Base-by-base conservation (phyloP, 1,284 basidiomycete species). In the Malassezia pachydermatis region DNA sequence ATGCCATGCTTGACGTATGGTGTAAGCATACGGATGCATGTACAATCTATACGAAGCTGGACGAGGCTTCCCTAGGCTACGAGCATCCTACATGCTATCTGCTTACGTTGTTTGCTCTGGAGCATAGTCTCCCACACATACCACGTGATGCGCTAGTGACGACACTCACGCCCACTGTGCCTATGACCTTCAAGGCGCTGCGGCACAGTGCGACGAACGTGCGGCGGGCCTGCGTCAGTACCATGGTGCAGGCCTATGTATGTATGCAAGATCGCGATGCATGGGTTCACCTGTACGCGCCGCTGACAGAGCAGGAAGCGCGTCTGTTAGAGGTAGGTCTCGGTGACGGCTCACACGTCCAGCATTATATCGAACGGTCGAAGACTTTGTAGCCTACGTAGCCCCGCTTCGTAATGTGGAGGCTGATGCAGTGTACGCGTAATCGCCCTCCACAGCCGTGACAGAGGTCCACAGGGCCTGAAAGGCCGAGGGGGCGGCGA, bases 1-100 rank as follows among this genome's bases (percentile, higher is more conserved):
- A 32, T 11, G 38, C 44, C 17, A 46, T 52, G 40, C 17, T 52
- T 5, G 27, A 41, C 17, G 25, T 32, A 19, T 52, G 50, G 50
- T n/a, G 23, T 24, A 10, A 0, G 25, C 40, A 32, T 2, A 8
- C 40, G 11, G n/a, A 32, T n/a, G n/a, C 29, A 30, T 19, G 34
- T n/a, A n/a, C n/a, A n/a, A n/a, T n/a, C n/a, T n/a, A n/a, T n/a
- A n/a, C n/a, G n/a, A n/a, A n/a, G n/a, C n/a, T n/a, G n/a, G n/a
- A n/a, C n/a, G n/a, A n/a, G n/a, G n/a, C n/a, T n/a, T n/a, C n/a
- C n/a, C n/a, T n/a, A n/a, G n/a, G n/a, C n/a, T n/a, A n/a, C n/a
- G n/a, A n/a, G n/a, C n/a, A 20, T 9, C 22, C 36, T 10, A 7
- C 22, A n/a, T 16, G n/a, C 24, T 36, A 32, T 1, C 34, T 32